Base-by-base conservation (phyloP, 2,329 filamentous ascomycete genomes). In the Elsinoe arachidis region DNA sequence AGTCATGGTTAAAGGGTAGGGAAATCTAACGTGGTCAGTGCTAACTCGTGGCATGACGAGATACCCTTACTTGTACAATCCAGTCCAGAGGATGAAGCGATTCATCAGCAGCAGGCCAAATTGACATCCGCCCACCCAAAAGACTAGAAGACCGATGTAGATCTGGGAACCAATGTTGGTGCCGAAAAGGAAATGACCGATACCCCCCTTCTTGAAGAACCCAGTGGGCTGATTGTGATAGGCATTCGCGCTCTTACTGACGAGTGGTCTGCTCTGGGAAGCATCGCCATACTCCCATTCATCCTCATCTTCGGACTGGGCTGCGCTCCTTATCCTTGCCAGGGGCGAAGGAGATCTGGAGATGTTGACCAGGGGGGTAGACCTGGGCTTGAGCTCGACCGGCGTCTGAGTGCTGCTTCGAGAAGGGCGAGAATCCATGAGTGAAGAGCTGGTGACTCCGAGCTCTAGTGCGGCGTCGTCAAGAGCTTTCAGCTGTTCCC, bases 101-200 rank as follows among this genome's bases (percentile, higher is more conserved):
- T 79, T 78, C 74, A 78, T 76, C 58, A 78, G 68, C 55, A 75
- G 62, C 60, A 78, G 63, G 3, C 73, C 75, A 60, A 78, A 78
- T 9, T 71, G 67, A 59, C 73, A 76, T 1, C 73, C 76, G 3
- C 73, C 73, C 0, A 77, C 69, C 75, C 74, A 78, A 10, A 78
- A 68, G 11, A 78, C 71, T 53, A 79, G 64, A 60, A 78, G 53
- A 9, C 69, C 74, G 11, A 79, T 70, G 64, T 75, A 79, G 0
- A 77, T 61, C 63, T 76, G 71, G 74, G 75, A 78, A 46, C 77
- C 77, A 43, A 69, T 57, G 64, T 70, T 70, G 0, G 75, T 77
- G 11, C 72, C 72, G 62, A 77, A 76, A 54, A 79, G 68, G 63
- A 76, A 78, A 54, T 71, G 69, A 1, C 76, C 77, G n/a, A 78